Percentiles rank a stretch among this genome's conserved stretches.
phyloP scores from a whole-genome alignment of 2,329 filamentous ascomycete genomes.

The Fusarium sp. region DNA sequence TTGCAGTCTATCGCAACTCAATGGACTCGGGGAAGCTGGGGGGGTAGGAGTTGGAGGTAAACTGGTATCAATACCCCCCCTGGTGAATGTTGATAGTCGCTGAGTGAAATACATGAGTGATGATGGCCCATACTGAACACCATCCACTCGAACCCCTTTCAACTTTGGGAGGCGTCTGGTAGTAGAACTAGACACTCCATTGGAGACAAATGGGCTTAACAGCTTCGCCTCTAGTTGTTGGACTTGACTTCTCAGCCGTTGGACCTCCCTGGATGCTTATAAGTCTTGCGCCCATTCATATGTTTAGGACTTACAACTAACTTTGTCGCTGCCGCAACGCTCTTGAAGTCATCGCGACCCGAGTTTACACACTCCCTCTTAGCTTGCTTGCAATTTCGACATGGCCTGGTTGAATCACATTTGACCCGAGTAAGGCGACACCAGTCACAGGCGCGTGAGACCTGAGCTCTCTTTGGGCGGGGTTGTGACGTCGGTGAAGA shows the following conservation, averaged over 20 bases:
- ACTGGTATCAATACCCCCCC: slow-evolving; percentile 8
- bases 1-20: slow-evolving; percentile 46
- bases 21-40: background rate
- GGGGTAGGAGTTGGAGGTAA: background rate
- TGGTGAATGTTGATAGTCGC: slow-evolving; percentile 40
- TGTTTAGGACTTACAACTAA: background rate
- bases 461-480: slow-evolving; percentile 49
- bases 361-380: slow-evolving; percentile 44
- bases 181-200: background rate
- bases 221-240: slow-evolving; percentile 41
- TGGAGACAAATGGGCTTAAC: slow-evolving; percentile 2
- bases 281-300: background rate
- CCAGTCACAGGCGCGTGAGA: slow-evolving; percentile 51
- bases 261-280: slow-evolving; percentile 41
- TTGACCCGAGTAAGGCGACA: slow-evolving; percentile 50
- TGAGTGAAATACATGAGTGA: slow-evolving; percentile 43
- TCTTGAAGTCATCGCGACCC: slow-evolving; percentile 46
- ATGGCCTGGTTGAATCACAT: slow-evolving; percentile 49
- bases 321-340: slow-evolving; percentile 46
- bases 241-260: slow-evolving; percentile 39
- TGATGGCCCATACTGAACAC: slow-evolving; percentile 42
- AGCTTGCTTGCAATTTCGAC: slow-evolving; percentile 46
- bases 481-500: slow-evolving; percentile 38
- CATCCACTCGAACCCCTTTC: slow-evolving; percentile 21
- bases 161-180: slow-evolving; percentile 10